Base-by-base conservation (phyloP, 1,284 basidiomycete genomes). In the Pascua sp. region DNA sequence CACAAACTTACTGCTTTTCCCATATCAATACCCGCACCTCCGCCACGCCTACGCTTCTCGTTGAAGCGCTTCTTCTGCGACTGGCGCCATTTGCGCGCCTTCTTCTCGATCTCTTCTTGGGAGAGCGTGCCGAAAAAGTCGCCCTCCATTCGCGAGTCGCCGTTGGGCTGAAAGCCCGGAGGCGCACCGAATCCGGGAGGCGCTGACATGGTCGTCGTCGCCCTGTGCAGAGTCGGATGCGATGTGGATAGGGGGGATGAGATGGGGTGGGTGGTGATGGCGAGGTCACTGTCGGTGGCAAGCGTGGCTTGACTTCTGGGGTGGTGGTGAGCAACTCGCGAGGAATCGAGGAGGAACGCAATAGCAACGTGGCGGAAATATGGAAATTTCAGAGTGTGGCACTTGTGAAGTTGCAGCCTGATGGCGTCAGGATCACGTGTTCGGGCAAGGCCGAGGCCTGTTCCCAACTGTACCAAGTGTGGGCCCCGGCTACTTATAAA, bases 1-100 rank as follows among this genome's bases (percentile, higher is more conserved):
- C n/a, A 17, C 7, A 32, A 32, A 71, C 73, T 72, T 45, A 76
- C 76, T 37, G 72, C 73, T 57, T 78, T 78, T 17, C 77, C 77
- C 62, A 77, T 75, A 64, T 78, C 77, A 12, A 77, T 65, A 37
- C 74, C 76, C 38, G 70, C 77, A 51, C 76, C 76, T 42, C 76
- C 77, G 12, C 76, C 76, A 7, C 62, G 55, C 59, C 72, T 68
- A 45, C 76, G 67, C 70, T 78, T 77, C 58, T 72, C 68, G 47
- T 72, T 68, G 63, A 72, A 79, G 44, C 72, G 63, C 60, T 67
- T 72, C 61, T 72, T 73, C 64, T 77, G 75, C 15, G 56, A 59
- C 55, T 69, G 66, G 49, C 77, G 66, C 77, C 77, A 79, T 68
- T 78, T 78, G 56, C 72, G 68, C 15, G 73, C 72, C 69, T 79